Evolutionary conservation across 768 basidiomycete species (phyloP), one percentile per base, ranked within the genome.

Genomic region (Lactarius quietus): DNA sequence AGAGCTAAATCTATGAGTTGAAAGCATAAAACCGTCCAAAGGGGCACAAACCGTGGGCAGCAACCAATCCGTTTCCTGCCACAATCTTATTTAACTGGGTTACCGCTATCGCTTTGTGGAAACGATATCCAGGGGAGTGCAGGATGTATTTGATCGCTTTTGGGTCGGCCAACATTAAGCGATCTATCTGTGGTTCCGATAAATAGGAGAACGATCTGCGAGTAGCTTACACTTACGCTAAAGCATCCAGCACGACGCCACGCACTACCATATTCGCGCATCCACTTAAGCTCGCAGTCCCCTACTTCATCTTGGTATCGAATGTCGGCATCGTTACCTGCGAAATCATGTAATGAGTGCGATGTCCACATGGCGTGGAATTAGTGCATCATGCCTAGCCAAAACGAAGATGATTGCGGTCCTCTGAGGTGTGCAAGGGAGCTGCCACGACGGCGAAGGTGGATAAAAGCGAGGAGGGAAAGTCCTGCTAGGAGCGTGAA

Each of bases 41-140:
- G 43, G 18, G 33, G 12, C 8, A 8, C 66, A 35, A 56, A 73
- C 73, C 70, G n/a, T 68, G 60, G 0, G 66, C 69, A 23, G 29
- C 68, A n/a, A 70, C 31, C 9, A 73, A 57, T 15, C 72, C 69
- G 0, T 63, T 38, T 6, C 72, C 72, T 3, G 65, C 45, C 18
- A 70, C 33, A 36, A 71, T 38, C 3, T 70, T 59, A 1, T 57
- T 65, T 20, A 64, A 35, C 28, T 68, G 63, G 65, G 20, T 3
- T 57, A n/a, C 23, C 3, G 63, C 67, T 0, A 33, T 29, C 33
- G 55, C n/a, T 33, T 65, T 72, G 10, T 53, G 53, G 54, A 66
- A 75, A 52, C 69, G 66, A 59, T 74, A 75, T 41, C 73, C 72
- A 1, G 74, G 68, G 38, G 70, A 72, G 54, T 75, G 71, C 1